These are phyloP conservation scores for Corrigiola litoralis DNA, from an alignment of 179 eudicot species.

Conservation along the genomic window DNA sequence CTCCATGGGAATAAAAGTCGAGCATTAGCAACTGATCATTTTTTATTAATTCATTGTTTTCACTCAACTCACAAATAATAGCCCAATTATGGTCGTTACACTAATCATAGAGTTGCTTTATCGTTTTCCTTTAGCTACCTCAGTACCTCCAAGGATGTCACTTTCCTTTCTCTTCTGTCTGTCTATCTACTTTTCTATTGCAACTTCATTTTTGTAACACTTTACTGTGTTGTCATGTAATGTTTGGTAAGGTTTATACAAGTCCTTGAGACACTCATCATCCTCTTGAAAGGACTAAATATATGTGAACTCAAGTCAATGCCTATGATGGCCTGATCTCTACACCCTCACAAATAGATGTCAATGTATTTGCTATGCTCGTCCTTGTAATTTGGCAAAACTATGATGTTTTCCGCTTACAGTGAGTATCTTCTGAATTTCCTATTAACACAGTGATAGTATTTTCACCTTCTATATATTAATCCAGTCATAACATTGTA, in stretches of 20 bases:
- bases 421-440: no score
- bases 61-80: constrained; percentile 1
- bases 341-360: no score
- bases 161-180: constrained; percentile 16
- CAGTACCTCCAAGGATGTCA: constrained; percentile 9
- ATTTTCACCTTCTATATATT: no score
- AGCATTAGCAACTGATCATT: background rate
- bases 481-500: no score
- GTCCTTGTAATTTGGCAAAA: no score
- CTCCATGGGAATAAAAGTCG: background rate
- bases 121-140: constrained; percentile 4
- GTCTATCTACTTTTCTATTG: background rate
- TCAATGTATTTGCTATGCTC: no score
- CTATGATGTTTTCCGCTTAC: no score
- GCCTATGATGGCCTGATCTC: no score
- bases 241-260: background rate
- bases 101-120: constrained; percentile 13
- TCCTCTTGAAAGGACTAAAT: background rate
- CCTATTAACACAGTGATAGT: no score
- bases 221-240: background rate
- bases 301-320: background rate
- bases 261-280: constrained; percentile 8
- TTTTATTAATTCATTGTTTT: no score
- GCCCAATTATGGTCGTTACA: constrained; percentile 1
- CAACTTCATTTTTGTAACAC: background rate